Evolutionary conservation across 768 basidiomycete genomes (phyloP).

Genomic region (Pleurotus giganteus): DNA sequence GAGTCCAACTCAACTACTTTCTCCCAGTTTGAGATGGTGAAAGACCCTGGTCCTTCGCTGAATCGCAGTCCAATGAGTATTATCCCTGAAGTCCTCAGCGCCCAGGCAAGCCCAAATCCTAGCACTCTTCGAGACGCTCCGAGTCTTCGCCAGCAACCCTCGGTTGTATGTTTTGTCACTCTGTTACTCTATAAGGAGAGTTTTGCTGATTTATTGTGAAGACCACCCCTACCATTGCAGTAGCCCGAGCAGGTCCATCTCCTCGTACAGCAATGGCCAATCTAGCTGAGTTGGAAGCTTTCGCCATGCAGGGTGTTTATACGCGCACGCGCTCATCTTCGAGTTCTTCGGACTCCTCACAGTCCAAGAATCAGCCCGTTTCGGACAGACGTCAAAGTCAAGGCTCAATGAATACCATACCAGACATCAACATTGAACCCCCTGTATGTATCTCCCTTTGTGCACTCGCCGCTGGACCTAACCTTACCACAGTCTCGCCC

Average conservation of each 20-base stretch:
- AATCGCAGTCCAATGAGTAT: slow-evolving; percentile 45
- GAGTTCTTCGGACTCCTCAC: slow-evolving; percentile 23
- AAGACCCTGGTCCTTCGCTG: slow-evolving; percentile 34
- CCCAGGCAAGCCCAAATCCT: slow-evolving; percentile 34
- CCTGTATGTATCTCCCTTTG: slow-evolving; percentile 27
- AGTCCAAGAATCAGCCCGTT: slow-evolving; percentile 7
- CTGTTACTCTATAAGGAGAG: not conserved
- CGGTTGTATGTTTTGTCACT: slow-evolving; percentile 30
- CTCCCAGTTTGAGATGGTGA: slow-evolving; percentile 53
- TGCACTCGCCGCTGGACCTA: slow-evolving; percentile 1
- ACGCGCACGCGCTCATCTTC: slow-evolving; percentile 21
- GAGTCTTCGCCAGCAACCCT: slow-evolving; percentile 28
- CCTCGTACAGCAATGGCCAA: slow-evolving; percentile 12
- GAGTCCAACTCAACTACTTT: slow-evolving; percentile 53
- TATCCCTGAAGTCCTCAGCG: slow-evolving; percentile 54
- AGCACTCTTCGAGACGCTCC: slow-evolving; percentile 20
- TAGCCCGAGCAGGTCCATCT: not conserved
- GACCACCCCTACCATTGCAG: not conserved
- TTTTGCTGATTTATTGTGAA: not conserved
- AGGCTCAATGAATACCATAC: slow-evolving; percentile 24
- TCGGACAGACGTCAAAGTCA: slow-evolving; percentile 13
- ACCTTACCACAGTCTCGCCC: slow-evolving; percentile 20
- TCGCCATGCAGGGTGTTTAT: slow-evolving; percentile 16
- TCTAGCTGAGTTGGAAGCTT: slow-evolving; percentile 3
- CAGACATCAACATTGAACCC: slow-evolving; percentile 33